Base-by-base conservation (phyloP, 2,329 filamentous ascomycete species). In the Aspergillus aculeatinus region DNA sequence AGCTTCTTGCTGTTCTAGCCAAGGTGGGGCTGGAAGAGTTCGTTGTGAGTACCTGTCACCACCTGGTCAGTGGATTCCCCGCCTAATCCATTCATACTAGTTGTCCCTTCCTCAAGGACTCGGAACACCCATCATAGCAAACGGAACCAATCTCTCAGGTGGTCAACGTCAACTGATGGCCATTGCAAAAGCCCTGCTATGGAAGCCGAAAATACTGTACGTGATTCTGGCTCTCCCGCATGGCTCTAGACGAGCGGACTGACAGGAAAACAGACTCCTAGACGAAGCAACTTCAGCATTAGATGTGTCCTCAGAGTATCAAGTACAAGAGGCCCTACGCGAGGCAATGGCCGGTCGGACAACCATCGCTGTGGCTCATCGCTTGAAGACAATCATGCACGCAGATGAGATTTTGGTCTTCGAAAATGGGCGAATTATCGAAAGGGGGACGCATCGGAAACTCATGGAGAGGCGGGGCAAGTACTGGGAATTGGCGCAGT, bases 391-490 rank as follows among this genome's bases (percentile, higher is more conserved):
- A 9, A 93, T 96, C 77, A 89, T 85, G 74, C 87, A 92, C 67
- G 92, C 92, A 1, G 88, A 96, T 74, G 92, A 92, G 67, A 96
- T 96, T 65, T 89, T 96, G 14, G 91, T 96, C 60, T 94, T 96
- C 89, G 81, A 84, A 1, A 76, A 85, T 59, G 92, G 92, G 9
- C 78, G 81, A 9, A 92, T 96, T 59, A 81, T 95, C 11, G 92
- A 96, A 75, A 89, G 93, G 73, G 92, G 92, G 47, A 91, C 83
- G 0, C 92, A 96, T 72, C 84, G 90, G 51, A 82, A 87, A 5
- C 82, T 96, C 14, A 78, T 96, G 4, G 83, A 85, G 65, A 81
- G 75, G 63, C 76, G 83, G 65, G 86, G 83, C n/a, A 87, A 90
- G 14, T 96, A 96, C 74, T 89, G 83, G 74, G 87, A 86, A 57